Evolutionary conservation across 306 rosid genomes (phyloP).

Genomic region (Castanospermum australe): DNA sequence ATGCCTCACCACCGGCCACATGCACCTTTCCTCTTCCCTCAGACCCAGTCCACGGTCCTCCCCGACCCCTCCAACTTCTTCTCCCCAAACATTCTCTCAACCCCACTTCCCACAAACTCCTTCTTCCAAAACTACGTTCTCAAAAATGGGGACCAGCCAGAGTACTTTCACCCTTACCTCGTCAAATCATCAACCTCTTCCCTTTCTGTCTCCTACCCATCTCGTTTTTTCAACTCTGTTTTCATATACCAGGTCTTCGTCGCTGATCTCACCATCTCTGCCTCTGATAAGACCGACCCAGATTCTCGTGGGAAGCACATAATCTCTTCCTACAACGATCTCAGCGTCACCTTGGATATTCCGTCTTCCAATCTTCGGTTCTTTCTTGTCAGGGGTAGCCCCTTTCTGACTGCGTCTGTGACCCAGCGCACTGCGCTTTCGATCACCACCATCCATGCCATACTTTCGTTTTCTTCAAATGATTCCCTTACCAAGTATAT

Average conservation of each 20-base stretch:
- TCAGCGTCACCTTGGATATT: constrained; percentile 68
- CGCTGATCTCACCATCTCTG: constrained; percentile 67
- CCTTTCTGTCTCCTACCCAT: constrained; percentile 70
- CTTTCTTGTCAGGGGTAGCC: constrained; percentile 85
- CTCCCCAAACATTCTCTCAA: constrained; percentile 53
- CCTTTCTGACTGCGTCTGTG: constrained; percentile 61
- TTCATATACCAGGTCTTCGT: constrained; percentile 56
- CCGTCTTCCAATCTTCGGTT: constrained; percentile 68
- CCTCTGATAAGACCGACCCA: constrained; percentile 17
- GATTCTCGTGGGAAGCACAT: constrained; percentile 42
- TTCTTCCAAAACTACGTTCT: constrained; percentile 86
- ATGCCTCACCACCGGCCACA: too few relatives aligned
- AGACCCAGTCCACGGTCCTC: constrained; percentile 56
- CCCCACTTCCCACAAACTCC: constrained; percentile 86
- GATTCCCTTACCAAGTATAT: constrained; percentile 53
- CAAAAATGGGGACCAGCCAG: constrained; percentile 78
- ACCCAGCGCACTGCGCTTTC: constrained; percentile 46
- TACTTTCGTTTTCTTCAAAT: constrained; percentile 56
- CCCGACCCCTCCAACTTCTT: constrained; percentile 91
- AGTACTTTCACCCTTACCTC: constrained; percentile 83
- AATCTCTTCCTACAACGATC: constrained; percentile 65
- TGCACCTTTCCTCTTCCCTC: constrained; percentile 48
- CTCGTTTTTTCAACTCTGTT: constrained; percentile 39
- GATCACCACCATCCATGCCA: constrained; percentile 65
- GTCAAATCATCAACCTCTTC: constrained; percentile 63